These are phyloP conservation scores for Emericellopsis cladophorae DNA, from an alignment of 2,329 filamentous ascomycete genomes.

Conservation along the genomic window DNA sequence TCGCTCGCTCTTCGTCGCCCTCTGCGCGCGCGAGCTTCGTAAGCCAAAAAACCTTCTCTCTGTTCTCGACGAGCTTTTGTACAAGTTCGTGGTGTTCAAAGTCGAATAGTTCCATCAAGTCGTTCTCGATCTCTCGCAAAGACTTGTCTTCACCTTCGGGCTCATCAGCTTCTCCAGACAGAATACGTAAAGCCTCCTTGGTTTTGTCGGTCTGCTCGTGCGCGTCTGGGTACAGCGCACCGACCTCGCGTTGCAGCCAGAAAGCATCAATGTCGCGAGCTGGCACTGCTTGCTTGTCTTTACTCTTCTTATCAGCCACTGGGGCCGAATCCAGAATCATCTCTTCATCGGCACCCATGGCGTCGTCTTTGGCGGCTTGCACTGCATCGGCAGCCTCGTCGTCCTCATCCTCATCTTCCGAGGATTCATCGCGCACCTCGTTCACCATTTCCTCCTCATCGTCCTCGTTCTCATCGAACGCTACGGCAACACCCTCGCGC, in stretches of 20 bases:
- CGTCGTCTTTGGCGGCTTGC: constrained; percentile 35
- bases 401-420: constrained; percentile 63
- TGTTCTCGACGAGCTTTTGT: constrained; percentile 78
- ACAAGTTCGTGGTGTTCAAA: constrained; percentile 94
- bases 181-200: constrained; percentile 65
- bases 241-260: constrained; percentile 91
- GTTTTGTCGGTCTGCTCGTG: constrained; percentile 93
- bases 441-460: constrained; percentile 70
- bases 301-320: constrained; percentile 30
- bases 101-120: constrained; percentile 95
- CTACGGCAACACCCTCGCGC: constrained; percentile 90
- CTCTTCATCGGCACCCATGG: constrained; percentile 58
- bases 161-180: constrained; percentile 62
- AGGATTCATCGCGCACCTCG: constrained; percentile 80
- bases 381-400: constrained; percentile 47
- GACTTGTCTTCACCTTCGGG: constrained; percentile 68
- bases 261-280: constrained; percentile 93
- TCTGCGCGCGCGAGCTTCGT: constrained; percentile 77
- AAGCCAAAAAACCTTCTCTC: constrained; percentile 91
- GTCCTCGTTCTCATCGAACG: constrained; percentile 86
- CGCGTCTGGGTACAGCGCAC: constrained; percentile 75
- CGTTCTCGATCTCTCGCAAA: constrained; percentile 90
- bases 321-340: constrained; percentile 68
- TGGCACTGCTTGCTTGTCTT: constrained; percentile 52
- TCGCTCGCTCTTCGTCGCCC: constrained; percentile 60